Base-by-base conservation (phyloP, 495 filamentous ascomycete species). In the Xylaria cubensis region DNA sequence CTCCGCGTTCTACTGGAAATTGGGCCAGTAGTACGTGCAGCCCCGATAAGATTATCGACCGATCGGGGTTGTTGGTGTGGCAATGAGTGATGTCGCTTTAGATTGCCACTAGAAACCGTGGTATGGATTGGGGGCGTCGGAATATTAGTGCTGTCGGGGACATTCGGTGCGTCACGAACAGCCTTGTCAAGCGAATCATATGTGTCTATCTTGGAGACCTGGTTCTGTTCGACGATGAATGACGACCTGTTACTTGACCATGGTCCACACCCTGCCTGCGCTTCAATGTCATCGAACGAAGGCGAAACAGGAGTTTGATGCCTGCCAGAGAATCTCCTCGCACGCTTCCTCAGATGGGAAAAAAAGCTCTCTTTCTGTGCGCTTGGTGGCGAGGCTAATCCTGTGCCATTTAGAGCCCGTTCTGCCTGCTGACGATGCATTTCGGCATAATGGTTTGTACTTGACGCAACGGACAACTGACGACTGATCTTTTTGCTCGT, bases 401-500 rank as follows among this genome's bases (percentile, higher is more conserved):
- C 90, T 62, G 86, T 86, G n/a, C 94, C 96, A 81, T 94, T 98
- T 48, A 98, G 84, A 62, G 93, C 93, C 70, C 93, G 85, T 80
- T 98, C 96, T 29, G 97, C 94, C 78, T 98, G 95, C 83, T 95
- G 94, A 64, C 95, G 85, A 78, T 97, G 93, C 70, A 91, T 81
- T 74, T 98, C 95, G 21, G 92, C 87, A 69, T 90, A 97, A 80
- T 98, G 92, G 76, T 95, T 97, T 44, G 91, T 93, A 74, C 90
- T 90, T n/a, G 97, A 98, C n/a, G 94, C 93, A 53, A 98, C 90
- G 0, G 97, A 99, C 21, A 99, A 82, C 80, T 99, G 97, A 48
- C 97, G 89, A 46, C 97, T 97, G 80, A 98, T 94, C 84, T 99
- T 99, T 85, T 95, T 97, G 67, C 88, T 88, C 4, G 85, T 84